Base-by-base conservation (phyloP, 371 early-diverging fungal genomes). In the Lichtheimia corymbifera region DNA sequence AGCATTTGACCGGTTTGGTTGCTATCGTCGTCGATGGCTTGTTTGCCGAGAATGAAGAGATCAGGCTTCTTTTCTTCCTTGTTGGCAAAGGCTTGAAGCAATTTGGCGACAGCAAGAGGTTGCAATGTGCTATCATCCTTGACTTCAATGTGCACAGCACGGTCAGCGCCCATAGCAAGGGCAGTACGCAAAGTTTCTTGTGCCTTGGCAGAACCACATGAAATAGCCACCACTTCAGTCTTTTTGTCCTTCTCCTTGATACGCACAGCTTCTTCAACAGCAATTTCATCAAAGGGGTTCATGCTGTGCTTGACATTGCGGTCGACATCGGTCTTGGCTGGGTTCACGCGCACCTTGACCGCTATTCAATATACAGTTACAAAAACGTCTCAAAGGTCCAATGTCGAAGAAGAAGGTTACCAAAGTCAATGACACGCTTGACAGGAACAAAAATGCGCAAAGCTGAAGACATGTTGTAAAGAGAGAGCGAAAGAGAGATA, bases 241-340 rank as follows among this genome's bases (percentile, higher is more conserved):
- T 88, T 88, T 47, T 82, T 85, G 27, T 81, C 67, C 58, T 84
- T 84, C 75, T 98, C 98, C 83, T 93, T 93, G 68, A 98, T 82
- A 50, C 91, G 85, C 28, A 99, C 88, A 55, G 98, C 97, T 73
- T 96, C 96, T 74, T 98, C 98, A 24, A 98, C 83, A 44, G 97
- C 98, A 77, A 98, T 98, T 76, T 98, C 98, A 70, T 97, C 98
- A 78, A 99, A 98, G 45, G 99, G 99, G 81, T 99, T 99, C 92
- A 98, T 94, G 68, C 94, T 93, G 88, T 97, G 97, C 88, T 97
- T 97, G 55, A 96, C 93, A 70, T 89, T 91, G 30, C 94, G 95
- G 73, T 97, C 99, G 67, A 97, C 95, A 68, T 87, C 93, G 6
- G 91, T 87, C 68, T 92, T 92, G 57, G 91, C 87, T 50, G 92